Percentiles rank a stretch among this genome's conserved stretches.
phyloP scores from a whole-genome alignment of 208 protist species.

The Leishmania braziliensis region DNA sequence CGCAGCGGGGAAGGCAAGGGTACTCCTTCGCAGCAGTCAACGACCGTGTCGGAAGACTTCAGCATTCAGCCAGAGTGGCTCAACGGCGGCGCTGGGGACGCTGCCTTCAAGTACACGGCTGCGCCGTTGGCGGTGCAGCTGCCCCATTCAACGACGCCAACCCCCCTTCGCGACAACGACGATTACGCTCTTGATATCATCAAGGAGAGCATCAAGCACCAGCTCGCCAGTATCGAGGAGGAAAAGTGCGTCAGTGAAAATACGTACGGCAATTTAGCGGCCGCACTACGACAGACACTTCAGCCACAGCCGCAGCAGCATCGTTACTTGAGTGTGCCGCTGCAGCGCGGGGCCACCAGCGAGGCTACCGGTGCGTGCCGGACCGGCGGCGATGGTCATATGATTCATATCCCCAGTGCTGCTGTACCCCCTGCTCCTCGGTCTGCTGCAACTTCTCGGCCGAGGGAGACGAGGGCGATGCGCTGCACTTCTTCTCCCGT shows the following conservation, averaged over 20 bases:
- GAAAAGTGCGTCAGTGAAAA: neutral
- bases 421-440: slow-evolving; percentile 2
- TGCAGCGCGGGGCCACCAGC: neutral
- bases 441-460: slow-evolving; percentile 1
- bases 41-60: neutral
- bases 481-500: neutral
- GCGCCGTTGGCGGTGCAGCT: neutral
- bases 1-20: neutral
- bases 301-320: neutral
- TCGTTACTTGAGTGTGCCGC: neutral
- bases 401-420: neutral
- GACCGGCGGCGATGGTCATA: neutral
- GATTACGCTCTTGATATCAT: slow-evolving; percentile 1
- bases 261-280: too few relatives aligned
- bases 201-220: slow-evolving; percentile 7
- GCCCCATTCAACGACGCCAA: neutral
- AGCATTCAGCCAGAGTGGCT: neutral
- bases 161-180: neutral
- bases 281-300: neutral
- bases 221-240: slow-evolving; percentile 13
- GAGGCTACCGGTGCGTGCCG: neutral
- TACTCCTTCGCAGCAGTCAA: neutral
- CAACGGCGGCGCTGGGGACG: too few relatives aligned
- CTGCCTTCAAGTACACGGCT: neutral
- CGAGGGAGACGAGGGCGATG: neutral